These are phyloP conservation scores for Claviceps sp. DNA, from an alignment of 2,329 filamentous ascomycete species.

Conservation along the genomic window DNA sequence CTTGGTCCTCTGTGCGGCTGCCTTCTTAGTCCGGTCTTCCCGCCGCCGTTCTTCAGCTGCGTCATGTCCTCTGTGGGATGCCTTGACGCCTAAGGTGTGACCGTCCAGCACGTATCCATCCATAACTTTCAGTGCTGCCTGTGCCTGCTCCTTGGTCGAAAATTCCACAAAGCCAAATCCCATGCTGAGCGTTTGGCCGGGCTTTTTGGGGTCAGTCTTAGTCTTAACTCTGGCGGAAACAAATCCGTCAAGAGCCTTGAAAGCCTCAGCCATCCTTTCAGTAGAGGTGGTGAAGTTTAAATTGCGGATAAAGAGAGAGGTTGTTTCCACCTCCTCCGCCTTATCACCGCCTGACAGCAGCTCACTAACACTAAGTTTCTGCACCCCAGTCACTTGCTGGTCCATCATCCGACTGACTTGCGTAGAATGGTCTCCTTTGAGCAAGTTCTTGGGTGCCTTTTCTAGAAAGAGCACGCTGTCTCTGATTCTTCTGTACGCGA, in stretches of 20 bases:
- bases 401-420: slow-evolving; percentile 20
- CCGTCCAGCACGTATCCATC: slow-evolving; percentile 77
- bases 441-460: slow-evolving; percentile 78
- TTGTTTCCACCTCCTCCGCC: slow-evolving; percentile 44
- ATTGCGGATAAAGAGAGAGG: slow-evolving; percentile 88
- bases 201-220: slow-evolving; percentile 81
- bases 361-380: slow-evolving; percentile 56
- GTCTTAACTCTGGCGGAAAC: slow-evolving; percentile 84
- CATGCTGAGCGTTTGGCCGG: slow-evolving; percentile 83
- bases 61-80: slow-evolving; percentile 76
- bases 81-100: slow-evolving; percentile 72
- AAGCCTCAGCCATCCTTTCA: slow-evolving; percentile 59
- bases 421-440: slow-evolving; percentile 27
- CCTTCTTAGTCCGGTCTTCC: slow-evolving; percentile 72
- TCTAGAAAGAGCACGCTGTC: slow-evolving; percentile 87
- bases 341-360: slow-evolving; percentile 46
- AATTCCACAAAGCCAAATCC: slow-evolving; percentile 95
- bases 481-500: slow-evolving; percentile 84
- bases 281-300: slow-evolving; percentile 84
- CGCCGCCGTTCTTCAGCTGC: slow-evolving; percentile 75
- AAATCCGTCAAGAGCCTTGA: slow-evolving; percentile 75
- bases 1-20: slow-evolving; percentile 67
- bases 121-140: slow-evolving; percentile 72
- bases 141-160: slow-evolving; percentile 59
- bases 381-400: slow-evolving; percentile 26